Base-by-base conservation (phyloP, 1,284 basidiomycete species). In the Inonotus obliquus region DNA sequence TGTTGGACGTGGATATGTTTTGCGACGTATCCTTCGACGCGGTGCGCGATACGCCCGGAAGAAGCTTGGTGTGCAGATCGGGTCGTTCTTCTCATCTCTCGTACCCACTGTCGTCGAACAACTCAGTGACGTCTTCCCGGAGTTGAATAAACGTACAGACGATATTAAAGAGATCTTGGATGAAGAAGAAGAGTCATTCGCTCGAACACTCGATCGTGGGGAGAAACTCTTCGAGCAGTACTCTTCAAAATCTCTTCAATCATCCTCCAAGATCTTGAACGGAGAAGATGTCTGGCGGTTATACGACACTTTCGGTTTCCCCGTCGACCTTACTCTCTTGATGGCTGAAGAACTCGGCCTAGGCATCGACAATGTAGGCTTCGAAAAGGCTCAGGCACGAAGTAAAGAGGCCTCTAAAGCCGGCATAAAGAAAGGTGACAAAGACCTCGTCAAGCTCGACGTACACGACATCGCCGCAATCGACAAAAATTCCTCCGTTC, bases 271-370 rank as follows among this genome's bases (percentile, higher is more conserved):
- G 59, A 82, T 86, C 66, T 84, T 99, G 49, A 87, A 81, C 66
- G 96, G 96, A 17, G 89, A 89, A 69, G 96, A 99, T 70, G 93
- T 98, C 29, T 99, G 96, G 96, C 84, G 93, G 35, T 77, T 99
- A 58, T 99, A 99, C 74, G 97, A 99, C 74, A 99, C 97, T 0
- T 99, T 93, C 73, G 96, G 96, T 47, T 99, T 99, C 80, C 97
- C 96, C 0, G 94, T 95, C 57, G 96, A 99, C 72, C 79, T 99
- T 41, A 99, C 97, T 1, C 87, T 92, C 59, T 81, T 99, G 66
- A 99, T 99, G 96, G 96, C 97, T 25, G 93, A 97, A 73, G 96
- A 99, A 74, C 80, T 94, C 37, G 90, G 88, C 1, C 77, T 99
- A 49, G 81, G 80, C 23, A 85, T 99, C 69, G 94, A 98, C 72